Conservation (phyloP, 2,329 filamentous ascomycete genomes). For the Pyrenophora teres region DNA sequence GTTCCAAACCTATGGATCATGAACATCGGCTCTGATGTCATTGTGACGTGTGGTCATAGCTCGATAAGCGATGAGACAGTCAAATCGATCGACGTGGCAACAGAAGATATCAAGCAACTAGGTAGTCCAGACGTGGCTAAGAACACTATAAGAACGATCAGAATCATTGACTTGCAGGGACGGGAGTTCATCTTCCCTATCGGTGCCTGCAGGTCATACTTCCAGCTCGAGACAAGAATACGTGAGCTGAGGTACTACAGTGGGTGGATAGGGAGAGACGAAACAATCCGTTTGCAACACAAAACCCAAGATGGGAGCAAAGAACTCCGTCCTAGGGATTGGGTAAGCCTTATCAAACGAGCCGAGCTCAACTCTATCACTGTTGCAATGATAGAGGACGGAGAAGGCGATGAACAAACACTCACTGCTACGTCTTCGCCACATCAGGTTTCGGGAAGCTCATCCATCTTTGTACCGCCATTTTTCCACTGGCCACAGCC, state of each 20-base stretch:
- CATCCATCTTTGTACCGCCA: constrained; percentile 18
- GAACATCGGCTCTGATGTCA: constrained; percentile 29
- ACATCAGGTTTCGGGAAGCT: too few relatives aligned
- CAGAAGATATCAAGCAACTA: constrained; percentile 26
- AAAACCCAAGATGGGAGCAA: constrained; percentile 1
- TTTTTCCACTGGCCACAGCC: constrained; percentile 38
- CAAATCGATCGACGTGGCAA: constrained; percentile 32
- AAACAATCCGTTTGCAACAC: constrained; percentile 16
- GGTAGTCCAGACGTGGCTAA: not conserved
- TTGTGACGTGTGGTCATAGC: constrained; percentile 37
- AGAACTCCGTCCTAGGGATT: constrained; percentile 23
- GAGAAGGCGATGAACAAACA: not conserved
- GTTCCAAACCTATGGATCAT: constrained; percentile 41
- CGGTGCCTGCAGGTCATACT: constrained; percentile 33
- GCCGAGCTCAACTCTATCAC: constrained; percentile 29
- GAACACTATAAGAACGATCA: constrained; percentile 19
- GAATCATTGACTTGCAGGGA: constrained; percentile 28
- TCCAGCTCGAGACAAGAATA: constrained; percentile 38
- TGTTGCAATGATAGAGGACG: constrained; percentile 12
- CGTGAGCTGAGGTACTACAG: constrained; percentile 20
- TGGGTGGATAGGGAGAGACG: not conserved
- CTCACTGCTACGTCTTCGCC: not conserved
- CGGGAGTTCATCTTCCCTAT: constrained; percentile 28
- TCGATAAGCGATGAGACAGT: constrained; percentile 28
- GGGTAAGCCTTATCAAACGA: constrained; percentile 25